A percentile compares a stretch with the other conserved stretches of the same genome.
These are phyloP conservation scores for Luffa acutangula DNA, from an alignment of 306 rosid genomes.

Conservation along the genomic window DNA sequence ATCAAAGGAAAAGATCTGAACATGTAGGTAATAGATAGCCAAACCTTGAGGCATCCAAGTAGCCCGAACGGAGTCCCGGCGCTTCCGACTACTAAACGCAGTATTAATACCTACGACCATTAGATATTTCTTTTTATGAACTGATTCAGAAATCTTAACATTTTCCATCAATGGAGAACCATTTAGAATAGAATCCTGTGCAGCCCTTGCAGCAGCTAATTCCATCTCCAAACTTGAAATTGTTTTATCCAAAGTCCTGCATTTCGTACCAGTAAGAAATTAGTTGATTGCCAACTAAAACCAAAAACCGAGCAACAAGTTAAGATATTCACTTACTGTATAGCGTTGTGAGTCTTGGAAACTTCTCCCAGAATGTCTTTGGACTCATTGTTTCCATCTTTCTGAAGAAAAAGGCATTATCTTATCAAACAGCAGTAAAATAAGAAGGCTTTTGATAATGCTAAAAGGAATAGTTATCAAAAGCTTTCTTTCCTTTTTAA, in stretches of 20 bases:
- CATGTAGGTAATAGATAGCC: neutral
- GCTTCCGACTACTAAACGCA: slow-evolving; percentile 53
- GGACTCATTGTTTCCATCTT: slow-evolving; percentile 25
- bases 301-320: neutral
- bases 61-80: slow-evolving; percentile 47
- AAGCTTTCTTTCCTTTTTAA: neutral
- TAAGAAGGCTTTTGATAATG: neutral
- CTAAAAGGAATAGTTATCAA: neutral
- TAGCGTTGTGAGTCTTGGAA: slow-evolving; percentile 34
- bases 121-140: slow-evolving; percentile 32
- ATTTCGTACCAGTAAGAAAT: neutral
- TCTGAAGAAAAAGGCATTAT: slow-evolving; percentile 8
- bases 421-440: neutral
- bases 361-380: slow-evolving; percentile 35
- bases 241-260: slow-evolving; percentile 43
- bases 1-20: neutral
- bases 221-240: slow-evolving; percentile 53
- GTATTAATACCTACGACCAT: slow-evolving; percentile 49
- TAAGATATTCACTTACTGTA: slow-evolving; percentile 26
- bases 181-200: slow-evolving; percentile 33
- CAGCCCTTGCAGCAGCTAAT: slow-evolving; percentile 45
- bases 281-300: neutral
- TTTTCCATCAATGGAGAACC: slow-evolving; percentile 26
- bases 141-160: slow-evolving; percentile 19
- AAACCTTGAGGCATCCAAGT: slow-evolving; percentile 63